Percentiles rank a stretch among this genome's conserved stretches.
Evolutionary conservation across 1,284 basidiomycete species (phyloP).

Genomic region (Cutaneotrichosporon cutaneum): DNA sequence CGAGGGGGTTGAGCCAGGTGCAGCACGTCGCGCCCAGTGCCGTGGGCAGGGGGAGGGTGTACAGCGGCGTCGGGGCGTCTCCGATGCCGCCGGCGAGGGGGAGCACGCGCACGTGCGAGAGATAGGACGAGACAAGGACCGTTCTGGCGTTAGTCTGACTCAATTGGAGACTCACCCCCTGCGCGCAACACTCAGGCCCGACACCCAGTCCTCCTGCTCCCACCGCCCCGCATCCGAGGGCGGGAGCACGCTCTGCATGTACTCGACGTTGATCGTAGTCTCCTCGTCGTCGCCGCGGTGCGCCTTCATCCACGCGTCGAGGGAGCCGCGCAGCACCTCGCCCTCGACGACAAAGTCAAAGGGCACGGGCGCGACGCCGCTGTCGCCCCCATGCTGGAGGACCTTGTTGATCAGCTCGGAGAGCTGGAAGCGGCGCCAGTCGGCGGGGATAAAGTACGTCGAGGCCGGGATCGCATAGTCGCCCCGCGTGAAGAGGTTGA

Average conservation of each 20-base stretch:
- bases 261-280: conserved; percentile 88
- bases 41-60: conserved; percentile 50
- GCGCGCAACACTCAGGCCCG: conserved; percentile 69
- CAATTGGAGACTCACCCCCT: conserved; percentile 60
- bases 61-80: conserved; percentile 29
- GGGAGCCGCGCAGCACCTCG: conserved; percentile 69
- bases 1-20: conserved; percentile 63
- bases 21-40: conserved; percentile 67
- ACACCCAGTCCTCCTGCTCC: conserved; percentile 93
- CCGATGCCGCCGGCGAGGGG: conserved; percentile 50
- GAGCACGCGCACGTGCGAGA: conserved; percentile 71
- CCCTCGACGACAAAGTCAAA: conserved; percentile 92
- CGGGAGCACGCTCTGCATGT: conserved; percentile 87
- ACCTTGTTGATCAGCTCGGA: conserved; percentile 97
- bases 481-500: conserved; percentile 73
- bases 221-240: conserved; percentile 77
- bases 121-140: conserved; percentile 77
- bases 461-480: conserved; percentile 77
- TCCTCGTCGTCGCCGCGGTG: conserved; percentile 67
- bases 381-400: conserved; percentile 59
- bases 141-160: conserved; percentile 54
- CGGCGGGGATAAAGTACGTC: conserved; percentile 88
- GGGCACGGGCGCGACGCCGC: conserved; percentile 65
- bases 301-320: conserved; percentile 75
- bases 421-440: conserved; percentile 93